phyloP scores from a whole-genome alignment of 1,284 basidiomycete species.

The Pascua guehoae region DNA sequence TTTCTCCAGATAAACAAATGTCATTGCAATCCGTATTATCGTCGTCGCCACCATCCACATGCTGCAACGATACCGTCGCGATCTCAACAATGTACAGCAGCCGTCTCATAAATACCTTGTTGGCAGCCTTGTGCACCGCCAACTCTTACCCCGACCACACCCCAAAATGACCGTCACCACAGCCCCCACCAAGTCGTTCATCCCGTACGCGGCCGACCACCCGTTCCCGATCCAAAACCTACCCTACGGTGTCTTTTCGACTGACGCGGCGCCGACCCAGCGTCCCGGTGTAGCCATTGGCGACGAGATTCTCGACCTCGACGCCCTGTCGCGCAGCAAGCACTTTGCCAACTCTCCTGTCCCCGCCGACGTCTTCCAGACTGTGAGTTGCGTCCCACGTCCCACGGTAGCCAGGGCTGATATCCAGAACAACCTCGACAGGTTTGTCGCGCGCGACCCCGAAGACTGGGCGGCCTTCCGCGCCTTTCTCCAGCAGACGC shows the following conservation, averaged over 20 bases:
- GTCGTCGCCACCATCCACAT: too few species aligned
- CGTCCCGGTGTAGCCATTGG: slow-evolving; percentile 21
- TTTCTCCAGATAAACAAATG: too few species aligned
- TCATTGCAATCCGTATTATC: too few species aligned
- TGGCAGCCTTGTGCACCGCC: too few species aligned
- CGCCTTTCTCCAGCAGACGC: slow-evolving; percentile 10
- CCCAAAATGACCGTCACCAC: neutral
- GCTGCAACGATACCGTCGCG: too few species aligned
- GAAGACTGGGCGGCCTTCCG: slow-evolving; percentile 15
- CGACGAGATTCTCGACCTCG: slow-evolving; percentile 20
- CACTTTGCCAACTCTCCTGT: slow-evolving; percentile 7
- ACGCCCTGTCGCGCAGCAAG: slow-evolving; percentile 7
- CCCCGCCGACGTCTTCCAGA: slow-evolving; percentile 17
- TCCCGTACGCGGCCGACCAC: slow-evolving; percentile 13
- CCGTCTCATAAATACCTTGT: too few species aligned
- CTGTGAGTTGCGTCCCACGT: slow-evolving; percentile 3
- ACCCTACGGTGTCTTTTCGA: slow-evolving; percentile 18
- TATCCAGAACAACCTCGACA: slow-evolving; percentile 13
- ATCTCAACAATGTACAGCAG: too few species aligned
- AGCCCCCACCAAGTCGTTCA: slow-evolving; percentile 5
- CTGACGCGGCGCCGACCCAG: neutral
- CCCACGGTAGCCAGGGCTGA: neutral
- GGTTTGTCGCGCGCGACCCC: slow-evolving; percentile 11
- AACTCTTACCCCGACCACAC: neutral
- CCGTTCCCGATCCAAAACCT: slow-evolving; percentile 23